Conservation (phyloP, 306 rosid species). For the Geum urbanum region DNA sequence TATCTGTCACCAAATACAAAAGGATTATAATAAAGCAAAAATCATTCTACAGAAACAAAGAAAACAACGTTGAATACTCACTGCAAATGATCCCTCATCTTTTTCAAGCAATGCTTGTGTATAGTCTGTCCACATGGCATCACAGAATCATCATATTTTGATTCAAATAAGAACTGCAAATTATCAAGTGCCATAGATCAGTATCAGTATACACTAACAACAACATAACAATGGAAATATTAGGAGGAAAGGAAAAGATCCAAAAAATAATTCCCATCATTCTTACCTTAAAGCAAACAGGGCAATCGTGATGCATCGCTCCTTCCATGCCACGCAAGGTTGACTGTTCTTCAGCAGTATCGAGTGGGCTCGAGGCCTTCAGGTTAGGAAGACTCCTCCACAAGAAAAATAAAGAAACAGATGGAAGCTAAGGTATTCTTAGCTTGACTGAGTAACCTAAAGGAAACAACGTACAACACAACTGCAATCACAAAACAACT, state of each 20-base stretch:
- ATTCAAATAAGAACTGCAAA: slow-evolving; percentile 73
- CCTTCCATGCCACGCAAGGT: slow-evolving; percentile 89
- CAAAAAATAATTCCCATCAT: not conserved
- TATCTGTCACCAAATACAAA: slow-evolving; percentile 39
- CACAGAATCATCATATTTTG: slow-evolving; percentile 53
- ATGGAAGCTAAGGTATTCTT: too few species aligned
- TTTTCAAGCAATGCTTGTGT: slow-evolving; percentile 62
- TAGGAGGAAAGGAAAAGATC: too few species aligned
- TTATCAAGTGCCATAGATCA: slow-evolving; percentile 17
- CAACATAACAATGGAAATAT: not conserved
- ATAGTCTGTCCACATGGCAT: slow-evolving; percentile 89
- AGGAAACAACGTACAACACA: too few species aligned
- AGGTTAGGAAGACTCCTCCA: too few species aligned
- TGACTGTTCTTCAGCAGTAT: slow-evolving; percentile 54
- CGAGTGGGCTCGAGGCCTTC: slow-evolving; percentile 24
- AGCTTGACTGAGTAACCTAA: too few species aligned
- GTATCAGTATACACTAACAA: slow-evolving; percentile 10
- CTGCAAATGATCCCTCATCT: slow-evolving; percentile 80
- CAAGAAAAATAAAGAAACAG: too few species aligned
- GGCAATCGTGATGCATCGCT: slow-evolving; percentile 94
- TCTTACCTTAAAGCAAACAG: slow-evolving; percentile 84
- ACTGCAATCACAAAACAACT: too few species aligned
- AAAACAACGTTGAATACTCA: slow-evolving; percentile 30
- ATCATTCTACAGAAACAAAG: not conserved
- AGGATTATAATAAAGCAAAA: not conserved